A percentile compares a stretch with the other conserved stretches of the same genome.
Evolutionary conservation across 495 filamentous ascomycete species (phyloP).

Genomic region (Corynascus novoguineensis): DNA sequence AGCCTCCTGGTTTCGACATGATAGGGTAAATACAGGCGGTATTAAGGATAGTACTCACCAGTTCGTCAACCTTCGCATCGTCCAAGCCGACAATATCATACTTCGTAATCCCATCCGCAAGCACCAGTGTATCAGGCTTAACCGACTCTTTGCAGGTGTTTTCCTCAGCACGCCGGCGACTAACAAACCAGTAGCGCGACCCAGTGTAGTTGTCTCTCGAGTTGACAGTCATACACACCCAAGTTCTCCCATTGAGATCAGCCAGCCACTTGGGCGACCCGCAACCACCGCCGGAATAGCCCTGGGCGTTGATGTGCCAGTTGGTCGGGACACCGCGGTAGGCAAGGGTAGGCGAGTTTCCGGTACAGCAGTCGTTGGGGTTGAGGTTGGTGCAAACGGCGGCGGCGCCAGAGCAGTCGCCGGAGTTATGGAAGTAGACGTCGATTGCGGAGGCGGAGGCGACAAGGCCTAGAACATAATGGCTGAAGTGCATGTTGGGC

Average conservation of each 20-base stretch:
- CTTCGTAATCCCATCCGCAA: conserved; percentile 10
- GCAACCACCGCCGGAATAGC: conserved; percentile 10
- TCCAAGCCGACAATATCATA: conserved; percentile 12
- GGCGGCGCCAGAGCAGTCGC: conserved; percentile 3
- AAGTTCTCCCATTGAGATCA: neutral
- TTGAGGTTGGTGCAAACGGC: neutral
- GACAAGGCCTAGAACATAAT: neutral
- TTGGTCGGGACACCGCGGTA: conserved; percentile 3
- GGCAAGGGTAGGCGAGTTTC: neutral
- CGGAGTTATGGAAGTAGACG: neutral
- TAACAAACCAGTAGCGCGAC: conserved; percentile 1
- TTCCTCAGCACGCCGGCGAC: neutral
- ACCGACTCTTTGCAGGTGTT: conserved; percentile 1
- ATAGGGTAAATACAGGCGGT: neutral
- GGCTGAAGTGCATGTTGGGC: conserved; percentile 1
- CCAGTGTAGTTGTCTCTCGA: conserved; percentile 3
- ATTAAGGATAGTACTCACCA: neutral
- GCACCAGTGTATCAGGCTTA: conserved; percentile 9
- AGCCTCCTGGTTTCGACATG: neutral
- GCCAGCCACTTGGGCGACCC: neutral
- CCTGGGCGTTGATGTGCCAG: conserved; percentile 5
- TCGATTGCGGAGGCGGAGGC: conserved; percentile 7
- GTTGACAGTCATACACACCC: neutral
- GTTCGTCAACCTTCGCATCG: conserved; percentile 4
- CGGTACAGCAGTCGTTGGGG: conserved; percentile 9